phyloP scores from a whole-genome alignment of 768 basidiomycete genomes.

The Lepiota subincarnata region DNA sequence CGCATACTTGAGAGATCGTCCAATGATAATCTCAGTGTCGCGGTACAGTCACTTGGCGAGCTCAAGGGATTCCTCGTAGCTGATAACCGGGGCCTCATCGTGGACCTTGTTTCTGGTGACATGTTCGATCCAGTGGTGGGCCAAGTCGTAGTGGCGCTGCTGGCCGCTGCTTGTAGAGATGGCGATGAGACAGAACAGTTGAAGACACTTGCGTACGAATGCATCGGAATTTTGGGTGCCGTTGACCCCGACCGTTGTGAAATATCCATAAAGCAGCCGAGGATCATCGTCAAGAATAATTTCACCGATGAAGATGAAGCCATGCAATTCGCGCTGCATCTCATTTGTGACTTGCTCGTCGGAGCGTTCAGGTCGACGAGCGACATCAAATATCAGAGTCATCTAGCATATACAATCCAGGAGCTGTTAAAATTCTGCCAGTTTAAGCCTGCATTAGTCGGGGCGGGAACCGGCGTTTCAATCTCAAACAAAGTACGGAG shows the following conservation, averaged over 20 bases:
- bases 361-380: constrained; percentile 90
- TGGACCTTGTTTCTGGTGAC: constrained; percentile 73
- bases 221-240: constrained; percentile 88
- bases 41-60: constrained; percentile 69
- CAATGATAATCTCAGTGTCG: constrained; percentile 80
- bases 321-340: constrained; percentile 74
- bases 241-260: constrained; percentile 93
- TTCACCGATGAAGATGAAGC: constrained; percentile 79
- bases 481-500: constrained; percentile 63
- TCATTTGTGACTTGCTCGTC: constrained; percentile 82
- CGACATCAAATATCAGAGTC: constrained; percentile 87
- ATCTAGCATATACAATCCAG: constrained; percentile 89
- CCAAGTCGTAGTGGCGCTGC: constrained; percentile 59
- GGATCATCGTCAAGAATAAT: constrained; percentile 74
- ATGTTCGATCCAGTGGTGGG: constrained; percentile 77
- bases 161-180: constrained; percentile 71
- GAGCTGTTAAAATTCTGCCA: constrained; percentile 84
- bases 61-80: constrained; percentile 60
- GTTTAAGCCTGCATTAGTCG: constrained; percentile 75
- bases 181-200: constrained; percentile 68
- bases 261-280: constrained; percentile 49
- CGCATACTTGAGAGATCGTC: constrained; percentile 69
- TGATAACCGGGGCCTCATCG: constrained; percentile 49
- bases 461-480: constrained; percentile 41
- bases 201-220: constrained; percentile 77